Evolutionary conservation across 257 asterid genomes (phyloP), one percentile per base, ranked within the genome.

Genomic region (Anisodus tanguticus): DNA sequence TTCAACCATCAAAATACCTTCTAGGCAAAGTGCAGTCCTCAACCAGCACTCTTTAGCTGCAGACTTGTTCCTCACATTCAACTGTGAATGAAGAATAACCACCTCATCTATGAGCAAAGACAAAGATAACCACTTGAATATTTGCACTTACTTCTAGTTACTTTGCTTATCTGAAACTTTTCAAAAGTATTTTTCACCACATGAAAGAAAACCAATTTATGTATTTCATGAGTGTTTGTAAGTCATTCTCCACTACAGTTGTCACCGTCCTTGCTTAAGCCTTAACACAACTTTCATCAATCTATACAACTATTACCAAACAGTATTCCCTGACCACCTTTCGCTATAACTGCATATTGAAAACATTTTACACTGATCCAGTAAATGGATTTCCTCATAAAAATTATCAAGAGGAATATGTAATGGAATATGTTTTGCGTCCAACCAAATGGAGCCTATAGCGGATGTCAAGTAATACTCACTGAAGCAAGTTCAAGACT

Each of bases 51-150:
- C 99, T 88, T 91, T 93, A 86, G 98, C 94, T 58, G 99, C 98
- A 86, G 98, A 92, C 91, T 94, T 96, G 93, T 94, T 96, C 92
- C 99, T 93, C 82, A 89, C 94, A 82, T 96, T 96, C 87, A 96
- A 86, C 99, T 96, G 89, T 62, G 84, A 83, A 79, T 39, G 57
- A 83, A 88, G 77, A 77, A 83, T 59, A 85, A 84, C 68, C 83
- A 88, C 49, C 60, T 1, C 31, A 31, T 77, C 47, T 77, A 51
- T 53, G 47, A 77, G 64, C 47, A 77, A 77, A 51, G 19, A 11
- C 35, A 76, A 22, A 45, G 81, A 51, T 68, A 68, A 6, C 16
- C 80, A n/a, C 80, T 59, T 49, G 12, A 19, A 74, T 74, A 74
- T 49, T 49, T 22, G 43, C 43, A 49, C 81, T 6, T 74, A 74